phyloP scores from a whole-genome alignment of 2,329 filamentous ascomycete genomes.

The Sphaerulina vaccinii region DNA sequence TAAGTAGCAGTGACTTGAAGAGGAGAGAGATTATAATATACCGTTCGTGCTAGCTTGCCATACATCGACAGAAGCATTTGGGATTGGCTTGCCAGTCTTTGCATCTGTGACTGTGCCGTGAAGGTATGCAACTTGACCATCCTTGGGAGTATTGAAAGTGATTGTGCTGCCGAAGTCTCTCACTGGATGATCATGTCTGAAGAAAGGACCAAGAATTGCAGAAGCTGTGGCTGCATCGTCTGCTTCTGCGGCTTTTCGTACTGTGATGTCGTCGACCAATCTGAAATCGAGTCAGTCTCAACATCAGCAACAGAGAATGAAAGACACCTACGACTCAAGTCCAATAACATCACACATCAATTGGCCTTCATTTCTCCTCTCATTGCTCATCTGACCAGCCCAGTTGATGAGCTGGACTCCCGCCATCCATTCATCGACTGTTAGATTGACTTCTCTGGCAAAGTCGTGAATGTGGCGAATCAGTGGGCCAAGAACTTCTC shows the following conservation, averaged over 20 bases:
- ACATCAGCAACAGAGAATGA: slow-evolving; percentile 18
- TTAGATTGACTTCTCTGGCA: slow-evolving; percentile 58
- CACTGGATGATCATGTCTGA: slow-evolving; percentile 68
- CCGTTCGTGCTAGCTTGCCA: slow-evolving; percentile 76
- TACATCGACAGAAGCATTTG: slow-evolving; percentile 67
- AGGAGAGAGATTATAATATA: not conserved
- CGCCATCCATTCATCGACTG: slow-evolving; percentile 59
- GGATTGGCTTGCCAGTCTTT: slow-evolving; percentile 62
- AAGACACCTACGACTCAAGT: slow-evolving; percentile 48
- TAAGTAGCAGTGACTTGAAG: not conserved
- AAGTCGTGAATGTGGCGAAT: slow-evolving; percentile 60
- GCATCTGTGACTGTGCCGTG: slow-evolving; percentile 62
- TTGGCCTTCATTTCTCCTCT: slow-evolving; percentile 63
- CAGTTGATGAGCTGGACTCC: slow-evolving; percentile 59
- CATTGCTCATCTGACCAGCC: slow-evolving; percentile 62
- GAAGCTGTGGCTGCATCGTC: slow-evolving; percentile 62
- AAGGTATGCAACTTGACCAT: slow-evolving; percentile 61
- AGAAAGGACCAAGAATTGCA: slow-evolving; percentile 83
- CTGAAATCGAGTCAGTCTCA: slow-evolving; percentile 25
- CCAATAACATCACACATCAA: slow-evolving; percentile 59
- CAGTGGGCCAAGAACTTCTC: slow-evolving; percentile 48
- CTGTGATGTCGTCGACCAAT: slow-evolving; percentile 76
- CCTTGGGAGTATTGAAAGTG: slow-evolving; percentile 48
- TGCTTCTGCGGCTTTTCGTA: slow-evolving; percentile 58
- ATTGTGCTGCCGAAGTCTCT: slow-evolving; percentile 70